Evolutionary conservation across 768 basidiomycete genomes (phyloP).

Genomic region (Leucocoprinus birnbaumii): DNA sequence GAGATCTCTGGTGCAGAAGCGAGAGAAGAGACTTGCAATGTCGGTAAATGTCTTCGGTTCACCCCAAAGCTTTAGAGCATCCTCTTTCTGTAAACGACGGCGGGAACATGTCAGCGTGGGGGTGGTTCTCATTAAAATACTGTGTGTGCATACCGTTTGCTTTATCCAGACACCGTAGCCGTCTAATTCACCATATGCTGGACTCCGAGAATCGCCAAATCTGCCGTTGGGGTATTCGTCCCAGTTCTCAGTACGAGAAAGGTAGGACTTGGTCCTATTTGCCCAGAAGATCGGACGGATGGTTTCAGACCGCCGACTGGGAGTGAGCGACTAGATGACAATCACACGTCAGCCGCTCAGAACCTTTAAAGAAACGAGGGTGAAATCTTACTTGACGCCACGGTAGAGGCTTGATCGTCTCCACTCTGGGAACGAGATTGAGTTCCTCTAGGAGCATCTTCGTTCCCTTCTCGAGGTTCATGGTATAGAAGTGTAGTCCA

Average conservation of each 20-base stretch:
- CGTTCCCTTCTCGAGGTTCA: constrained; percentile 95
- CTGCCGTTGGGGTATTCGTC: constrained; percentile 99
- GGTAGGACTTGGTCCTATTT: constrained; percentile 91
- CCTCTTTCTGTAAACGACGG: constrained; percentile 71
- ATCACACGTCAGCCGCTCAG: constrained; percentile 18
- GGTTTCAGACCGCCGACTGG: constrained; percentile 84
- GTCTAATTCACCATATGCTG: constrained; percentile 97
- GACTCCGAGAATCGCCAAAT: constrained; percentile 95
- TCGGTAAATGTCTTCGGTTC: constrained; percentile 67
- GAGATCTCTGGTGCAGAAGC: constrained; percentile 77
- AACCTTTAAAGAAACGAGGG: neutral
- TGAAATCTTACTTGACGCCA: constrained; percentile 82
- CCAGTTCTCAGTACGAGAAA: constrained; percentile 97
- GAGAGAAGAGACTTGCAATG: constrained; percentile 70
- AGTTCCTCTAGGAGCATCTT: constrained; percentile 94
- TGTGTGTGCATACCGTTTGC: constrained; percentile 55
- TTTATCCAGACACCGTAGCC: constrained; percentile 94
- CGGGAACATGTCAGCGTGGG: neutral
- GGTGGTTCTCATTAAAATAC: constrained; percentile 8
- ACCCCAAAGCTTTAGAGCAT: constrained; percentile 88
- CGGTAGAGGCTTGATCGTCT: constrained; percentile 92
- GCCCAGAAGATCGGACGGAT: constrained; percentile 99
- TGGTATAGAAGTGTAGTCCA: constrained; percentile 94
- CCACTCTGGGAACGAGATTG: constrained; percentile 80
- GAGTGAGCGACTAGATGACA: constrained; percentile 75